Evolutionary conservation across 148 eudicot genomes (phyloP).

Genomic region (Chenopodium suecicum): DNA sequence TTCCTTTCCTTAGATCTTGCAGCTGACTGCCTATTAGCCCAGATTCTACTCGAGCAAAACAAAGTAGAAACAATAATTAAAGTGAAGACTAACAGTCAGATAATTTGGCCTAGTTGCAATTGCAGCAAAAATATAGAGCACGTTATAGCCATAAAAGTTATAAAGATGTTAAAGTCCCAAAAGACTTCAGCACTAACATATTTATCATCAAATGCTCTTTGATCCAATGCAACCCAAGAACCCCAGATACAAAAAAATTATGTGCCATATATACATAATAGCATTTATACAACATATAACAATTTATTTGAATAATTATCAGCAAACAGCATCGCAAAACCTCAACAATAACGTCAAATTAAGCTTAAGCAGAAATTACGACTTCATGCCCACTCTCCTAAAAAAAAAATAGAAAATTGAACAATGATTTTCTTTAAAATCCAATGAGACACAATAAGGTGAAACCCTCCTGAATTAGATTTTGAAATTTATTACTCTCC

Average conservation of each 20-base stretch:
- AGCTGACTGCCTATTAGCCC: slow-evolving; percentile 90
- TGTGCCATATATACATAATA: neutral
- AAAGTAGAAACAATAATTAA: neutral
- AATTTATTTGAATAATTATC: neutral
- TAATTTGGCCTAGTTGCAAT: slow-evolving; percentile 1
- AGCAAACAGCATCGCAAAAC: neutral
- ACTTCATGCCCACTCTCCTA: neutral
- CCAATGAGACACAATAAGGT: neutral
- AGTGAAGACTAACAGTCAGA: neutral
- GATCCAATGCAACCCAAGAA: neutral
- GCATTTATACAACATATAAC: neutral
- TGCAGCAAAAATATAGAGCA: neutral
- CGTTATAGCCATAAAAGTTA: neutral
- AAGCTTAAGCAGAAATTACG: neutral
- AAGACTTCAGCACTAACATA: neutral
- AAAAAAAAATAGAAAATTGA: neutral
- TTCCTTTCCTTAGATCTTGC: slow-evolving; percentile 92
- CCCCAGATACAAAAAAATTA: neutral
- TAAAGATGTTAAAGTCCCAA: neutral
- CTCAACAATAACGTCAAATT: neutral
- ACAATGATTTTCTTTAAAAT: neutral
- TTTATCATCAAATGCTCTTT: neutral
- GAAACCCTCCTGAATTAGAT: neutral
- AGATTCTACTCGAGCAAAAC: slow-evolving; percentile 42
- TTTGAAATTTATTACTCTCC: neutral